phyloP scores from a whole-genome alignment of 2,329 filamentous ascomycete species.

The Fusarium sp. region DNA sequence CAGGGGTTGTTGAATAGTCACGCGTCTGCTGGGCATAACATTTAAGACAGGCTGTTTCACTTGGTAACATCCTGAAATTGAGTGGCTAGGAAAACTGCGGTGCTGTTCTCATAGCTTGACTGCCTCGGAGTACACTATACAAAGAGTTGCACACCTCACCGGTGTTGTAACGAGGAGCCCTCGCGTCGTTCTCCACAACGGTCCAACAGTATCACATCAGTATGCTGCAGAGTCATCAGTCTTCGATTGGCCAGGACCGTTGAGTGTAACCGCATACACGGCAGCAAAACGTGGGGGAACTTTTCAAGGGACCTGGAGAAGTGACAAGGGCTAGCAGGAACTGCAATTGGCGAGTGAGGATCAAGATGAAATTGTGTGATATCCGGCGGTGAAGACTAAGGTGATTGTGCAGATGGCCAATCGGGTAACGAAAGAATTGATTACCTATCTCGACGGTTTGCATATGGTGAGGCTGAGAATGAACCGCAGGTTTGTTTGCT shows the following conservation, averaged over 20 bases:
- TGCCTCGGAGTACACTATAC: background rate
- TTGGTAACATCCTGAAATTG: background rate
- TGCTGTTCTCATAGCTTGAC: background rate
- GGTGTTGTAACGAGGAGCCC: slow-evolving; percentile 30
- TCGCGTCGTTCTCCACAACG: slow-evolving; percentile 1
- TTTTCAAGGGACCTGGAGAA: slow-evolving; percentile 20
- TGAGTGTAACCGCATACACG: slow-evolving; percentile 32
- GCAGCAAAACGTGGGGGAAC: slow-evolving; percentile 21
- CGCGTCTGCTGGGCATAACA: background rate
- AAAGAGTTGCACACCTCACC: slow-evolving; percentile 24
- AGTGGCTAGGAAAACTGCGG: background rate
- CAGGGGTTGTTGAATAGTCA: background rate
- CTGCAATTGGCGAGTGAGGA: slow-evolving; percentile 2
- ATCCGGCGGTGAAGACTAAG: slow-evolving; percentile 26
- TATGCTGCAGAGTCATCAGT: slow-evolving; percentile 19
- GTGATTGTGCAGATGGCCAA: slow-evolving; percentile 19
- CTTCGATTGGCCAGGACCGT: slow-evolving; percentile 31
- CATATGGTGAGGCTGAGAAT: slow-evolving; percentile 26
- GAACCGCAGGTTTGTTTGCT: background rate
- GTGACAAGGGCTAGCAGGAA: slow-evolving; percentile 1
- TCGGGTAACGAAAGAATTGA: slow-evolving; percentile 6
- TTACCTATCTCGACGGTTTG: background rate
- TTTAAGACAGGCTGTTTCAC: background rate
- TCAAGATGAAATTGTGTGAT: background rate
- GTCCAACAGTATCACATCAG: slow-evolving; percentile 40